Conservation (phyloP, 2,329 filamentous ascomycete genomes). For the Clathrospora elynae region DNA sequence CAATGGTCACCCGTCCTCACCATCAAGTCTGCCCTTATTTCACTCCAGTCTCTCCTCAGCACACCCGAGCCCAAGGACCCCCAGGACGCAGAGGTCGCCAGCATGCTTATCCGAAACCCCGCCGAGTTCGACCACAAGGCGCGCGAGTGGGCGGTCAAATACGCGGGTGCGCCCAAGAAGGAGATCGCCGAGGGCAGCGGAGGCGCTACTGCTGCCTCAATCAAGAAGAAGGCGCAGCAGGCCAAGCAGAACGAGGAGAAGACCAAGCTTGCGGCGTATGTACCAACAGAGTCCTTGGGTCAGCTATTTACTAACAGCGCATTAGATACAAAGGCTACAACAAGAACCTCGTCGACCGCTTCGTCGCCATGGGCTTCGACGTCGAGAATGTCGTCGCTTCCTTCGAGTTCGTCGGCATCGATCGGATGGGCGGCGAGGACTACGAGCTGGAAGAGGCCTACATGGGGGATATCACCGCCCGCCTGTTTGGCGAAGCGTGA, state of each 20-base stretch:
- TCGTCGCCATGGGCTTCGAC: conserved; percentile 89
- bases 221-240: conserved; percentile 60
- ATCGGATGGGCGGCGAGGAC: conserved; percentile 75
- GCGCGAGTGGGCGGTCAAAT: conserved; percentile 84
- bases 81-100: conserved; percentile 93
- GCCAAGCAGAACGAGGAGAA: conserved; percentile 64
- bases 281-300: conserved; percentile 5
- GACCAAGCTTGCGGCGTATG: conserved; percentile 61
- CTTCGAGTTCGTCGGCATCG: conserved; percentile 81
- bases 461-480: conserved; percentile 86
- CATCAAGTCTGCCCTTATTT: conserved; percentile 92
- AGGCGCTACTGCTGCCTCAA: conserved; percentile 58
- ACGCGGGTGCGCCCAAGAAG: conserved; percentile 74
- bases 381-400: conserved; percentile 84
- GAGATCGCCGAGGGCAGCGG: conserved; percentile 60
- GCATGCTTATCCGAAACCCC: conserved; percentile 81
- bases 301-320: conserved; percentile 35
- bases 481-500: conserved; percentile 75
- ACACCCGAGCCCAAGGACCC: conserved; percentile 95
- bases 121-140: conserved; percentile 80
- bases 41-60: conserved; percentile 88
- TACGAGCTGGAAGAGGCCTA: conserved; percentile 89
- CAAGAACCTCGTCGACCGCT: conserved; percentile 78
- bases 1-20: conserved; percentile 97
- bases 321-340: conserved; percentile 87